Conservation (phyloP, 2,329 filamentous ascomycete genomes). For the Monosporascus cannonballus region DNA sequence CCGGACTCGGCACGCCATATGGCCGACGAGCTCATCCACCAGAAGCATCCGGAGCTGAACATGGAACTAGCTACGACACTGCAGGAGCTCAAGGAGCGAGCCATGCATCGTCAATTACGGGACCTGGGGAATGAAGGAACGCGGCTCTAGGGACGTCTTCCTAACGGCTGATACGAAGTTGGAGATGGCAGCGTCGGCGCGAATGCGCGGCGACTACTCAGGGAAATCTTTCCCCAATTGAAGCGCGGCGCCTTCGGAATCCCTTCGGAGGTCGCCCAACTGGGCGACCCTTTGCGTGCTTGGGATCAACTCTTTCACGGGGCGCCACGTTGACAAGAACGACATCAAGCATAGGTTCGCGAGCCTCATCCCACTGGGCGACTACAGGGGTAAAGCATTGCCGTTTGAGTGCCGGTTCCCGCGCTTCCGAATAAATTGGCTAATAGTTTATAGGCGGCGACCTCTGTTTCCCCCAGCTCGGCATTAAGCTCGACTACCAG, state of each 20-base stretch:
- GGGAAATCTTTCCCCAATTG: background rate
- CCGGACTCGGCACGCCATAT: background rate
- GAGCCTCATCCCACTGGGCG: constrained; percentile 2
- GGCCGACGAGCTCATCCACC: background rate
- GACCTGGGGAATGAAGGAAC: background rate
- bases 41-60: background rate
- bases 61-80: background rate
- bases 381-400: background rate
- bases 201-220: background rate
- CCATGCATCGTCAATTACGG: constrained; percentile 2
- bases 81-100: background rate
- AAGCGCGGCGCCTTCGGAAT: background rate
- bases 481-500: background rate
- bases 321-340: constrained; percentile 1
- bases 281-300: constrained; percentile 2
- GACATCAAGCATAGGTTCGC: constrained; percentile 3
- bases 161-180: background rate
- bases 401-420: background rate
- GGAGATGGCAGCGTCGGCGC: background rate
- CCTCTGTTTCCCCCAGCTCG: constrained; percentile 5
- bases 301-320: constrained; percentile 2
- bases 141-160: background rate
- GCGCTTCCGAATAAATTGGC: background rate
- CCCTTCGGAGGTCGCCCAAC: constrained; percentile 1
- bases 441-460: background rate